Evolutionary conservation across 352 stramenopile species (phyloP), one percentile per base, ranked within the genome.

Genomic region (Aphanomyces invadans): DNA sequence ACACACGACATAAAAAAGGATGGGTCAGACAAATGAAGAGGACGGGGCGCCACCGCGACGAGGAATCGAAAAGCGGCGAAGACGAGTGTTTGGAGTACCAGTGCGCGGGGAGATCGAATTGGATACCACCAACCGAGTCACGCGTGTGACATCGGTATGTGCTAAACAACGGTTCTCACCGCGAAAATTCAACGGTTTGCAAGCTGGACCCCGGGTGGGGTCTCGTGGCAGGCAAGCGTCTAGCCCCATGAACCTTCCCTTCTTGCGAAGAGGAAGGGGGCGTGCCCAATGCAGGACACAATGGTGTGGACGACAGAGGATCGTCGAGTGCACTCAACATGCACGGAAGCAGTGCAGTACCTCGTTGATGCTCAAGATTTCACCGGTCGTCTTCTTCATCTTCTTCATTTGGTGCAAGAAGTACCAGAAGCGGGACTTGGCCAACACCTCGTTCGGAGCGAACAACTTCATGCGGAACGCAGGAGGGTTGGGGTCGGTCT

Each of bases 321-420:
- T 28, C n/a, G n/a, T 5, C 21, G 17, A 44, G 53, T 25, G 21
- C 28, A 61, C 19, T 19, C 53, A 42, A 61, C 29, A 44, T 61
- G 49, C 53, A 32, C 19, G 53, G 31, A 61, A 4, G 15, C 28
- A 61, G 19, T 10, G n/a, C 89, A 85, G 73, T 68, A 97, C 89
- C 89, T 99, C 97, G 76, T 98, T 98, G 71, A 98, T 83, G 81
- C 98, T 94, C 61, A 99, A 82, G 79, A 99, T 99, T 82, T 99
- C 97, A 78, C 97, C 97, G 56, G 97, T 99, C 62, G 96, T 99
- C 91, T 99, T 99, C 94, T 99, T 99, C 97, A 99, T 99, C 90
- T 99, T 99, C 74, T 97, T 95, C 87, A 99, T 98, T 88, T 99
- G 96, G 81, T 99, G 97, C 76, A 99, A 95, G 86, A 99, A 99